phyloP scores from a whole-genome alignment of 129 eudicot species.

The carrot (Daucus carota) region DH1_v3.0 NC_030384.2:26092501-26093000 shows the following conservation, averaged over 20 bases:
- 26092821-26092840: background rate
- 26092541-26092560: background rate
- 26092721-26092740: background rate
- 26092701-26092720: background rate
- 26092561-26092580: background rate
- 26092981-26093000: conserved; percentile 17
- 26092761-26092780: background rate
- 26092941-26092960: conserved; percentile 86
- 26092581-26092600: background rate
- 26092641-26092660: conserved; percentile 97
- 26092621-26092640: conserved; percentile 95
- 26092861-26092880: conserved; percentile 96
- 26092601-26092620: conserved; percentile 83
- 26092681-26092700: background rate
- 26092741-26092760: background rate
- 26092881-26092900: conserved; percentile 97
- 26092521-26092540: too few relatives aligned
- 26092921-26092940: conserved; percentile 94
- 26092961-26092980: conserved; percentile 66
- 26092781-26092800: background rate
- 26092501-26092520: too few relatives aligned
- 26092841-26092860: conserved; percentile 99
- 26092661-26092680: conserved; percentile 99
- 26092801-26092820: background rate
- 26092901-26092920: conserved; percentile 98